These are phyloP conservation scores for Bruguiera hainesii DNA, from an alignment of 441 rosid species.

Conservation along the genomic window DNA sequence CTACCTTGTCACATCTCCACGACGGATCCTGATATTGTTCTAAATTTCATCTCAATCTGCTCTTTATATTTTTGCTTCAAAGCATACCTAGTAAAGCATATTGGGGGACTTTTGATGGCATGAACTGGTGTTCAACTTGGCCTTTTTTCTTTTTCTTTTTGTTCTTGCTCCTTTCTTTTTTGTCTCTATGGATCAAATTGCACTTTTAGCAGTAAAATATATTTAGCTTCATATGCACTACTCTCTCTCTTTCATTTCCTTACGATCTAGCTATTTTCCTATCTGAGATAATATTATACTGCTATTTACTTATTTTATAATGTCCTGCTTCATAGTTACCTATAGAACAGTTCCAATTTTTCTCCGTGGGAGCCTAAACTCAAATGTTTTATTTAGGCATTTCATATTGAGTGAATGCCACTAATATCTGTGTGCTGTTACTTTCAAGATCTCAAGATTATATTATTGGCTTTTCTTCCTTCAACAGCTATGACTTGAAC, in stretches of 20 bases:
- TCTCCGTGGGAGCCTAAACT: not conserved
- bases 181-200: too few relatives aligned
- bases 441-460: not conserved
- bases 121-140: conserved; percentile 2
- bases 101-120: not conserved
- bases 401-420: not conserved
- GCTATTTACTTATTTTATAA: not conserved
- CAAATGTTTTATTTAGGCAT: not conserved
- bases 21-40: not conserved
- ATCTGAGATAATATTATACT: too few relatives aligned
- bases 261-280: not conserved
- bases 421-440: not conserved
- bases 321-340: not conserved
- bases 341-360: not conserved
- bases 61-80: not conserved
- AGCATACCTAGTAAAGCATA: not conserved
- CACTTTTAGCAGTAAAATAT: too few relatives aligned
- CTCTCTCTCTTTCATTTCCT: not conserved
- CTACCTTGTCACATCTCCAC: not conserved
- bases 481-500: conserved; percentile 59
- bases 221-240: too few relatives aligned
- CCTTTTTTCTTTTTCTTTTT: not conserved
- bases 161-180: too few relatives aligned
- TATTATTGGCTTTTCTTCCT: not conserved
- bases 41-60: not conserved